Percentiles rank a stretch among this genome's conserved stretches.
Evolutionary conservation across 2,329 filamentous ascomycete species (phyloP).

Genomic region (Metarhizium brunneum): DNA sequence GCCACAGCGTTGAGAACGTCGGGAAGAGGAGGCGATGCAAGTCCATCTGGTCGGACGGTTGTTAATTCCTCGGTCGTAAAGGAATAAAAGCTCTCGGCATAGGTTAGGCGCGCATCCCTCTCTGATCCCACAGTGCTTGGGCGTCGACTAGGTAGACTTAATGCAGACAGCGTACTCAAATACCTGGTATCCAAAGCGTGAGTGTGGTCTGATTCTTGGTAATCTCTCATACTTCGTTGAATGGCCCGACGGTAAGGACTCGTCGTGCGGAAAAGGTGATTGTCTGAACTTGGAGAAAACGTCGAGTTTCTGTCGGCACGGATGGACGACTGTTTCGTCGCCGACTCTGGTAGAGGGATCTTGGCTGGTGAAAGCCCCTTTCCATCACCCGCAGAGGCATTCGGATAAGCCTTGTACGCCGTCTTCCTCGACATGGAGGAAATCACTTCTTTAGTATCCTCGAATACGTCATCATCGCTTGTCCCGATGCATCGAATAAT

Average conservation of each 20-base stretch:
- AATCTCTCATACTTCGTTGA: conserved; percentile 33
- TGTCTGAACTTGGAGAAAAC: conserved; percentile 42
- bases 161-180: conserved; percentile 28
- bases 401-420: conserved; percentile 8
- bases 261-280: conserved; percentile 41
- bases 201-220: conserved; percentile 16
- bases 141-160: conserved; percentile 30
- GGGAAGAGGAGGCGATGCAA: background rate
- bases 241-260: conserved; percentile 48
- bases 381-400: conserved; percentile 6
- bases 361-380: conserved; percentile 6
- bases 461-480: conserved; percentile 25
- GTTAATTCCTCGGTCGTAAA: conserved; percentile 15
- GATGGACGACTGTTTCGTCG: conserved; percentile 14
- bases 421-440: background rate
- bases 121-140: conserved; percentile 30
- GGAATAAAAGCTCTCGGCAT: conserved; percentile 43
- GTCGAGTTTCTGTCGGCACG: conserved; percentile 35
- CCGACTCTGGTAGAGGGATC: background rate
- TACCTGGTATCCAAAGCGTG: conserved; percentile 25
- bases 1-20: background rate
- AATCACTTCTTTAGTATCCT: conserved; percentile 1
- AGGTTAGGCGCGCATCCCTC: conserved; percentile 25
- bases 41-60: background rate
- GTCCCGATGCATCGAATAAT: conserved; percentile 24